These are phyloP conservation scores for Macrolepiota albuminosa DNA, from an alignment of 768 basidiomycete species.

Conservation along the genomic window DNA sequence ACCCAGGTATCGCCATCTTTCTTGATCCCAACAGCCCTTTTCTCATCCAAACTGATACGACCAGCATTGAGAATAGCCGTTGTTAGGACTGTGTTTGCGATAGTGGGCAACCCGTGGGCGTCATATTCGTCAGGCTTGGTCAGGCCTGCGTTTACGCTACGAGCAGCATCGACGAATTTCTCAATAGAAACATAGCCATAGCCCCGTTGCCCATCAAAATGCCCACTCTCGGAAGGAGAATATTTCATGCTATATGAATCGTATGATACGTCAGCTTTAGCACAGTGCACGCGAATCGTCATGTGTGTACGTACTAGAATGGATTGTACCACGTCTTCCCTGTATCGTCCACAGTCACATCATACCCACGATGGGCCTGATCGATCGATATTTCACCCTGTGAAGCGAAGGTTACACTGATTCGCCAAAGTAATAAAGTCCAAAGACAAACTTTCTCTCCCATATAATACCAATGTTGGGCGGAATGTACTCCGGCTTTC, in stretches of 20 bases:
- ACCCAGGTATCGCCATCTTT: slow-evolving; percentile 61
- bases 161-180: slow-evolving; percentile 84
- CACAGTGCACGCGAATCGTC: neutral
- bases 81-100: slow-evolving; percentile 81
- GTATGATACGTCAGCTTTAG: slow-evolving; percentile 6
- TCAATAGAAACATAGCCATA: slow-evolving; percentile 92
- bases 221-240: slow-evolving; percentile 84
- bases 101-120: slow-evolving; percentile 76
- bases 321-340: slow-evolving; percentile 88
- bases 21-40: slow-evolving; percentile 75
- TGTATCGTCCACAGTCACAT: slow-evolving; percentile 78
- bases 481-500: slow-evolving; percentile 84
- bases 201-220: slow-evolving; percentile 92
- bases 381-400: slow-evolving; percentile 91
- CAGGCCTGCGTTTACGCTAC: slow-evolving; percentile 68
- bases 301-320: slow-evolving; percentile 63
- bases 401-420: slow-evolving; percentile 6
- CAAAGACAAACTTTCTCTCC: slow-evolving; percentile 64
- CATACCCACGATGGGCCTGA: slow-evolving; percentile 93
- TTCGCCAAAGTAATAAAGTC: neutral
- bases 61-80: slow-evolving; percentile 91
- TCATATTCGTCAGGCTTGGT: slow-evolving; percentile 73
- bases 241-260: slow-evolving; percentile 76
- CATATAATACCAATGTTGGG: slow-evolving; percentile 95
- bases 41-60: slow-evolving; percentile 86